Base-by-base conservation (phyloP, 176 grass and related monocot species). In the Ananas comosus region DNA sequence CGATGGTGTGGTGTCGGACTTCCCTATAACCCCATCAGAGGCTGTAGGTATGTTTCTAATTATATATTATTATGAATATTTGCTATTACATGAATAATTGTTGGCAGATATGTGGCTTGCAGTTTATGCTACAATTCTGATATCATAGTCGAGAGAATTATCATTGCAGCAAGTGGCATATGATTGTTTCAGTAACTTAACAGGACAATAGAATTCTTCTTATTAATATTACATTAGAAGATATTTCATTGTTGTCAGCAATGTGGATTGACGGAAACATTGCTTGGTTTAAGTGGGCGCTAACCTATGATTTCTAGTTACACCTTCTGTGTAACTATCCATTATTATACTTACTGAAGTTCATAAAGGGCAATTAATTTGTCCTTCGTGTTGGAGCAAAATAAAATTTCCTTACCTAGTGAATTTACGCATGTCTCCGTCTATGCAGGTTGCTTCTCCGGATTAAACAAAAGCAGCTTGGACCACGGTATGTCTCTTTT, bases 1-100 rank as follows among this genome's bases (percentile, higher is more conserved):
- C 75, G 94, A 99, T 80, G 94, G 94, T n/a, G 73, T 99, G 64
- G 42, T 99, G 74, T 70, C 89, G 76, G 94, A 93, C 73, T 99
- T 80, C 67, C 94, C 94, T 7, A 72, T 85, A 51, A 93, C 89
- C 24, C 63, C 87, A 59, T 99, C 94, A n/a, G 70, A 77, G 52
- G 90, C 85, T 66, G 80, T 93, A 63, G 80, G 89, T 87, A 75
- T 85, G 80, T 80, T 58, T 71, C 22, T 74, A 9, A 12, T 51
- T 59, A 71, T 57, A 57, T 61, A 61, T 61, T 18, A 14, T 61
- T 9, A 2, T 10, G 21, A 19, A 61, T 61, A 61, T 18, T 1
- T 61, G 21, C 0, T 21, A 22, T 22, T 10, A 17, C 5, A 6
- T 16, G 3, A 59, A 17, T 59, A 6, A 59, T 18, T 16, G 19